A percentile compares a stretch with the other conserved stretches of the same genome.
Conservation (phyloP, 2,329 filamentous ascomycete genomes). For the Pseudocercospora musae region DNA sequence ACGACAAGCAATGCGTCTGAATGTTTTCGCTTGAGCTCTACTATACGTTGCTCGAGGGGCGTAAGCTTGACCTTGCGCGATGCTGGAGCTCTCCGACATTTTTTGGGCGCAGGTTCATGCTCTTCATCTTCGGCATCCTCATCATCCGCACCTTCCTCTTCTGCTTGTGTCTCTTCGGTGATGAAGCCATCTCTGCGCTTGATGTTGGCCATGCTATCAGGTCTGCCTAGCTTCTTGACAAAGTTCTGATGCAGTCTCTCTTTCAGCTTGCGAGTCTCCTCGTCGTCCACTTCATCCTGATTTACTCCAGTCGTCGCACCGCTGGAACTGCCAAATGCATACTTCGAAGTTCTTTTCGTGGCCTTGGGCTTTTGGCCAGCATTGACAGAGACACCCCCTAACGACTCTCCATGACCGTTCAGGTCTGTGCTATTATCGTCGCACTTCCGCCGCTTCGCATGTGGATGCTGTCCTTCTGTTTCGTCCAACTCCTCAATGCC, state of each 20-base stretch:
- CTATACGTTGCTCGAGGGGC: slow-evolving; percentile 87
- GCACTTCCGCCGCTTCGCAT: slow-evolving; percentile 19
- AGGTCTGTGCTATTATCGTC: slow-evolving; percentile 23
- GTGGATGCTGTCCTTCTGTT: slow-evolving; percentile 14
- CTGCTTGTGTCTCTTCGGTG: slow-evolving; percentile 52
- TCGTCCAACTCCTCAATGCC: slow-evolving; percentile 15
- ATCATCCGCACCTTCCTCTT: slow-evolving; percentile 54
- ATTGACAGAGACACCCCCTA: neutral
- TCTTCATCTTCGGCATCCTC: slow-evolving; percentile 55
- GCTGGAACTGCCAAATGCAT: slow-evolving; percentile 54
- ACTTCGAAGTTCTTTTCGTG: slow-evolving; percentile 55
- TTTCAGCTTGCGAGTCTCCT: slow-evolving; percentile 56
- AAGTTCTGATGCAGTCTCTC: slow-evolving; percentile 78
- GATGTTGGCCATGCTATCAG: slow-evolving; percentile 72
- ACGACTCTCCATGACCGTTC: neutral
- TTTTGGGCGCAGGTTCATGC: slow-evolving; percentile 48
- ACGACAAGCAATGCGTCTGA: slow-evolving; percentile 86
- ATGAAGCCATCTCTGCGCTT: slow-evolving; percentile 58
- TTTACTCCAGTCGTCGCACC: slow-evolving; percentile 39
- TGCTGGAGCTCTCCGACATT: slow-evolving; percentile 48
- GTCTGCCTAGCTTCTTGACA: slow-evolving; percentile 82
- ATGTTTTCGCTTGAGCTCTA: slow-evolving; percentile 90
- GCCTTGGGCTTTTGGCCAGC: slow-evolving; percentile 34
- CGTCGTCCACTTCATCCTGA: slow-evolving; percentile 47
- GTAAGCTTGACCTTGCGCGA: slow-evolving; percentile 80